Evolutionary conservation across 768 basidiomycete species (phyloP), one percentile per base, ranked within the genome.

Genomic region (Lactarius deliciosus): DNA sequence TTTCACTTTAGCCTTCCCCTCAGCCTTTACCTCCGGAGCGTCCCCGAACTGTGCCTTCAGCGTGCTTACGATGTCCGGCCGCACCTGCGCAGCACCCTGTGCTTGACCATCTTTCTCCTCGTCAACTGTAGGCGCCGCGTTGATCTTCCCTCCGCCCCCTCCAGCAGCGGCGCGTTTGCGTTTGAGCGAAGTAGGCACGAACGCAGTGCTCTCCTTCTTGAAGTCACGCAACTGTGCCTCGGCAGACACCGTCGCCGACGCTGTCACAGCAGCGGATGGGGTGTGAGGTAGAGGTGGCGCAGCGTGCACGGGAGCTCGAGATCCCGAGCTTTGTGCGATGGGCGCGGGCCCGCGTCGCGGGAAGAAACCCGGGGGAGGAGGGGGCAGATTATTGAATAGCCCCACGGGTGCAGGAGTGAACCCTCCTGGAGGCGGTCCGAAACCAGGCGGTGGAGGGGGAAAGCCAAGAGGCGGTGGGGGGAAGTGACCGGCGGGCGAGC

Each of bases 191-290:
- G 88, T 75, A 4, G 97, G 97, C 5, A 98, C 86, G 72, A 99
- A 98, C 0, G 91, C 86, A 0, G 94, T 96, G 10, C 91, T 90
- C 75, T 99, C 97, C 76, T 94, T 95, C 79, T 95, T 94, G 68
- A 98, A 81, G 77, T 99, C 94, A 16, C 96, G 90, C 60, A 99
- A 77, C 74, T 94, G 83, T 5, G 97, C 94, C 55, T 81, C 93
- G 2, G 95, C 94, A 25, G 85, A 88, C 60, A 98, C 87, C 2
- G 85, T 90, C 1, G 92, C 93, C 8, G 84, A 78, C 1, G 80
- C 80, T 18, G 81, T 67, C 54, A 76, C 78, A 11, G 81, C 76
- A 10, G 77, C 66, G 2, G 71, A 58, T 16, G 81, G 76, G 10
- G 77, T 66, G 2, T 70, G 58, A 18, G 76, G 69, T 15, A 73